Conservation (phyloP, 768 basidiomycete genomes). For the Boletus edulis region DNA sequence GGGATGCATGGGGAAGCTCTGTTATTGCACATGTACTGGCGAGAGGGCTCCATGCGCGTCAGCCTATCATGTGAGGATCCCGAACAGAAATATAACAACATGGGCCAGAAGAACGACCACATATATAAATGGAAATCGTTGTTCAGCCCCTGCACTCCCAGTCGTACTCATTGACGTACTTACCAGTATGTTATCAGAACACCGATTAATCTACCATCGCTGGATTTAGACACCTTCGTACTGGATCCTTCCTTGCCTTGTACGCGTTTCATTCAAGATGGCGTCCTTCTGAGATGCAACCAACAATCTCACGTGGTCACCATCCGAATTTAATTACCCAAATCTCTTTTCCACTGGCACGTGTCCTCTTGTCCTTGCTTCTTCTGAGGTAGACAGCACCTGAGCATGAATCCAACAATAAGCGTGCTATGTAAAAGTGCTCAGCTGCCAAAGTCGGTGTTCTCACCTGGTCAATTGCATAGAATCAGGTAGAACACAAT, state of each 20-base stretch:
- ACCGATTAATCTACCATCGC: not conserved
- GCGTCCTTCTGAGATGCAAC: too few relatives aligned
- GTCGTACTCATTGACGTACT: too few relatives aligned
- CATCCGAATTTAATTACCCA: not conserved
- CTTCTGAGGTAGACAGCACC: too few relatives aligned
- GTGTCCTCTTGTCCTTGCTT: not conserved
- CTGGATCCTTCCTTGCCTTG: too few relatives aligned
- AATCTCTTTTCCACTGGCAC: not conserved
- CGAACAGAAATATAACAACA: not conserved
- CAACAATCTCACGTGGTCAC: not conserved
- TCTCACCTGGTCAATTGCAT: too few relatives aligned
- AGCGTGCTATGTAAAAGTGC: too few relatives aligned
- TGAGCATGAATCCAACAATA: too few relatives aligned
- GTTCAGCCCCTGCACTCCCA: not conserved
- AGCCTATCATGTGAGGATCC: not conserved
- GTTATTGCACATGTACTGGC: slow-evolving; percentile 1
- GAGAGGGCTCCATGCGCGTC: slow-evolving; percentile 1
- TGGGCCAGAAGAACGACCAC: too few relatives aligned
- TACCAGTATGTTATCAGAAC: not conserved
- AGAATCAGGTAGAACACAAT: too few relatives aligned
- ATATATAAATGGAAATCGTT: not conserved
- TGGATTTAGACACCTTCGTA: too few relatives aligned
- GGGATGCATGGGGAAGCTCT: slow-evolving; percentile 4
- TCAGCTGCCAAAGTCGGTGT: too few relatives aligned
- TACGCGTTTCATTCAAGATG: too few relatives aligned